Evolutionary conservation across 208 protist species (phyloP).

Genomic region (Trypanosoma mega): DNA sequence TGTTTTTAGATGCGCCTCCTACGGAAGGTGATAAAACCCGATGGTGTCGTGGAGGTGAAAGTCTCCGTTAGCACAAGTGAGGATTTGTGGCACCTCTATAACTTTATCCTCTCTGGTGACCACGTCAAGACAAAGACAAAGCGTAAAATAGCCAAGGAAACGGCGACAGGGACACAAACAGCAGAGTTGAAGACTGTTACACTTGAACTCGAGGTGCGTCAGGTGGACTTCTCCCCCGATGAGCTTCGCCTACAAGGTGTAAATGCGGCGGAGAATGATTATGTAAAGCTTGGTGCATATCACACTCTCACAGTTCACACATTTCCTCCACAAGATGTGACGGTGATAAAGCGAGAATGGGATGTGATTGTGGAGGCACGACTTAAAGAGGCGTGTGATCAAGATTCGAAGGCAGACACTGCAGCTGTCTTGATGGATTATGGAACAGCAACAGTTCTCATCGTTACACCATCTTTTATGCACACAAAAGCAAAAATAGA

Average conservation of each 20-base stretch:
- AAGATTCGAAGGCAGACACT: conserved; percentile 77
- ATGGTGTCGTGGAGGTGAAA: conserved; percentile 88
- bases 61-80: conserved; percentile 86
- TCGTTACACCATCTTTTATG: conserved; percentile 93
- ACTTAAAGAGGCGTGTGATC: conserved; percentile 76
- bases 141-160: conserved; percentile 77
- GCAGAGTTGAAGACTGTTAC: conserved; percentile 63
- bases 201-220: conserved; percentile 52
- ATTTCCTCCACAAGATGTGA: conserved; percentile 87
- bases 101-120: conserved; percentile 92
- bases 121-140: conserved; percentile 64
- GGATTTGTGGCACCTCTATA: conserved; percentile 98
- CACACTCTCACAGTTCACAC: conserved; percentile 94
- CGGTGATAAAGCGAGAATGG: conserved; percentile 92
- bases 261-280: conserved; percentile 83
- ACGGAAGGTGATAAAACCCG: conserved; percentile 36
- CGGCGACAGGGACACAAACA: conserved; percentile 34
- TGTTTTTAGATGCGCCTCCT: conserved; percentile 56
- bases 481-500: conserved; percentile 89
- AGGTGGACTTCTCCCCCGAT: conserved; percentile 71
- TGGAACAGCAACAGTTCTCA: conserved; percentile 90
- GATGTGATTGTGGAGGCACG: conserved; percentile 61
- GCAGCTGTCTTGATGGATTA: conserved; percentile 95
- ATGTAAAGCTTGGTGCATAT: conserved; percentile 90
- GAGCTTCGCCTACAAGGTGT: conserved; percentile 85